Conservation (phyloP, 2,329 filamentous ascomycete species). For the Clonostachys byssicola region DNA sequence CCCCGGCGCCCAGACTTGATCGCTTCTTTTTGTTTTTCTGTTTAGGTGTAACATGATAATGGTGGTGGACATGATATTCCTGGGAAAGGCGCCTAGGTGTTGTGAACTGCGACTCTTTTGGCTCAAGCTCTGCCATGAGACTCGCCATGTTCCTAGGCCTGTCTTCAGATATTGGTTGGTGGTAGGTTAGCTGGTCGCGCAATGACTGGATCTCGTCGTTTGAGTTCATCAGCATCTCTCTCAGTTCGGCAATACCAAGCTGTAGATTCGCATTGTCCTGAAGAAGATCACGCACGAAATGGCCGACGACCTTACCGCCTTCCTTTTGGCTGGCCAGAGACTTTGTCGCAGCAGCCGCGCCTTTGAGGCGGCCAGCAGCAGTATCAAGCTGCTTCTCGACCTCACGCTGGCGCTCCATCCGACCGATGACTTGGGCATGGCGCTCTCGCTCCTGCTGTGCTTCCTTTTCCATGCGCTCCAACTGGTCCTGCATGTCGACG, state of each 20-base stretch:
- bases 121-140: conserved; percentile 68
- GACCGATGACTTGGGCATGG: conserved; percentile 74
- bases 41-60: conserved; percentile 73
- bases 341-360: conserved; percentile 70
- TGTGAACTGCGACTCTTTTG: conserved; percentile 17
- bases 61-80: conserved; percentile 89
- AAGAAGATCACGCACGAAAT: conserved; percentile 92
- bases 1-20: conserved; percentile 53
- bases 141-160: conserved; percentile 40
- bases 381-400: conserved; percentile 80
- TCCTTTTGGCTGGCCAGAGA: conserved; percentile 51
- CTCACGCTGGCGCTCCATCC: conserved; percentile 78
- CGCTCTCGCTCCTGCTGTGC: conserved; percentile 74
- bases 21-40: conserved; percentile 70
- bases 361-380: conserved; percentile 76
- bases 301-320: conserved; percentile 74
- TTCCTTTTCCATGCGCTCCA: conserved; percentile 85
- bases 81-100: conserved; percentile 41
- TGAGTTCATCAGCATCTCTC: conserved; percentile 85
- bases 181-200: conserved; percentile 74
- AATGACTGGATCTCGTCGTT: conserved; percentile 91
- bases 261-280: conserved; percentile 95
- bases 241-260: conserved; percentile 82
- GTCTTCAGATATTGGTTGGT: conserved; percentile 59
- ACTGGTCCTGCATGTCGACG: conserved; percentile 75